Evolutionary conservation across 2,329 filamentous ascomycete genomes (phyloP).

Genomic region (Hypomyces perniciosus): DNA sequence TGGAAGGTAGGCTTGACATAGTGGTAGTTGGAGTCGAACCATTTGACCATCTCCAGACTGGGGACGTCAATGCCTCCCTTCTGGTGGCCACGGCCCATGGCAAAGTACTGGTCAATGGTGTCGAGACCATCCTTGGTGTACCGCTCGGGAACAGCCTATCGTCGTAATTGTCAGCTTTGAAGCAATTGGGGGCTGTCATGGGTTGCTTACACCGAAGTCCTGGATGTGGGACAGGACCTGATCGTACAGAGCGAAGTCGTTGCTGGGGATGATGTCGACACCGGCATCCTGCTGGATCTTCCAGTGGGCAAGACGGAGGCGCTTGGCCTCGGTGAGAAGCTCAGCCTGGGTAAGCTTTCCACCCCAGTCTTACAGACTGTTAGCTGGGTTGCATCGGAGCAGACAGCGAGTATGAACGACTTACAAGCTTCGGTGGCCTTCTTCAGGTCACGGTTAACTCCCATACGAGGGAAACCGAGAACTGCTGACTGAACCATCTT

Average conservation of each 20-base stretch:
- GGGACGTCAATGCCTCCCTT: conserved; percentile 91
- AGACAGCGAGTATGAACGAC: conserved; percentile 34
- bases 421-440: conserved; percentile 94
- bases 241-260: conserved; percentile 99
- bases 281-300: conserved; percentile 99
- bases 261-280: conserved; percentile 96
- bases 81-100: conserved; percentile 98
- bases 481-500: conserved; percentile 66
- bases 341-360: conserved; percentile 91
- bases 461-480: conserved; percentile 99
- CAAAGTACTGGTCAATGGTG: conserved; percentile 94
- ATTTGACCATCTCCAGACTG: conserved; percentile 98
- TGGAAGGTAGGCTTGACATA: conserved; percentile 99
- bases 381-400: conserved; percentile 13
- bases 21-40: conserved; percentile 99
- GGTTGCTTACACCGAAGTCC: conserved; percentile 76
- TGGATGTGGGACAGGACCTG: conserved; percentile 97
- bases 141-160: conserved; percentile 79
- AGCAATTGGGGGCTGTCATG: neutral
- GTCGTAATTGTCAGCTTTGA: conserved; percentile 7
- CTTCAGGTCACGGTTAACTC: conserved; percentile 97
- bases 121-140: conserved; percentile 88
- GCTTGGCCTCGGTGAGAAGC: conserved; percentile 91
- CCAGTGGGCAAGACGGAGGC: conserved; percentile 95
- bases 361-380: conserved; percentile 58